A percentile compares a stretch with the other conserved stretches of the same genome.
Conservation (phyloP, 129 eudicot genomes). For the Centaurea solstitialis region DNA sequence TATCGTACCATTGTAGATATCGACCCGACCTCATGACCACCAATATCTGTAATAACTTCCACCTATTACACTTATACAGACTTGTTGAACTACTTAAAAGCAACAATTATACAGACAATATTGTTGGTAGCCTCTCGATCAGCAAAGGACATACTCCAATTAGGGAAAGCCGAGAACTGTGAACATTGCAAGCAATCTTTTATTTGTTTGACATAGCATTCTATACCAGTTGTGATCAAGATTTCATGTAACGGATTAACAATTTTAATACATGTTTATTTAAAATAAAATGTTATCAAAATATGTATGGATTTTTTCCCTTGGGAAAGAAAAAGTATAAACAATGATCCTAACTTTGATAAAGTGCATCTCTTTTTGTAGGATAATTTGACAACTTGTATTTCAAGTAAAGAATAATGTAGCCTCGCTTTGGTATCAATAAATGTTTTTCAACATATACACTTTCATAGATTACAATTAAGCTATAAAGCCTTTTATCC, state of each 20-base stretch:
- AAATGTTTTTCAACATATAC: background rate
- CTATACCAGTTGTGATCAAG: background rate
- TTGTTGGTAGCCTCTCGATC: background rate
- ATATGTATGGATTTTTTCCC: background rate
- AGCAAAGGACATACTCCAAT: background rate
- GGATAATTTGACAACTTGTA: constrained; percentile 11
- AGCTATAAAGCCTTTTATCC: background rate
- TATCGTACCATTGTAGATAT: background rate
- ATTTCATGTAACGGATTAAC: background rate
- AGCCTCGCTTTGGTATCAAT: background rate
- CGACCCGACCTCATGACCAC: background rate
- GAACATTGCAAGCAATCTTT: background rate
- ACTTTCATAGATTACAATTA: background rate
- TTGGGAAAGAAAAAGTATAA: background rate
- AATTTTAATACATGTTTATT: background rate
- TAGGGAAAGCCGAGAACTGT: background rate
- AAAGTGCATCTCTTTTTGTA: background rate
- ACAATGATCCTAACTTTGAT: background rate
- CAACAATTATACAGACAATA: background rate
- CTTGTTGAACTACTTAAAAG: background rate
- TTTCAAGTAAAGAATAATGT: constrained; percentile 23
- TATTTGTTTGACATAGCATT: background rate
- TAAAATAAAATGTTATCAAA: background rate
- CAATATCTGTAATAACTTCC: background rate
- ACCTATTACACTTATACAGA: background rate